These are phyloP conservation scores for Pinus taeda DNA, from an alignment of 75 land plant genomes.

Conservation along the genomic window DNA sequence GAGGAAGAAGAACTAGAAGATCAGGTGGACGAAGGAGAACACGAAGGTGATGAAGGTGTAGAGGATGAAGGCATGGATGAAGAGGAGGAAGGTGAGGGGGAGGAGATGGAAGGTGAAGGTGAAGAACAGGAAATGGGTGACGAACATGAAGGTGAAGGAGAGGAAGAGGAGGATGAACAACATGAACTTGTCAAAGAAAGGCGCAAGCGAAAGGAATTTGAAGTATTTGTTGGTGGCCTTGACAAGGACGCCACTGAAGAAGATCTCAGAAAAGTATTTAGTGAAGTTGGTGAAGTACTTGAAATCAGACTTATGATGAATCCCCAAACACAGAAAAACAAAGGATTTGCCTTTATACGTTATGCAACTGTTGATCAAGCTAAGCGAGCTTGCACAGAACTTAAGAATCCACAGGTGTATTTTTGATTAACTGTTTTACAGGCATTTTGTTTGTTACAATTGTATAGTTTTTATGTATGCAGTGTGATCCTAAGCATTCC, in stretches of 20 bases:
- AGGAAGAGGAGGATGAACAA: conserved; percentile 4
- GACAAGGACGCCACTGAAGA: conserved; percentile 57
- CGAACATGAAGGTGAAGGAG: conserved; percentile 9
- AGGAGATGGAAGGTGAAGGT: conserved; percentile 18
- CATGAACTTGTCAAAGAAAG: conserved; percentile 25
- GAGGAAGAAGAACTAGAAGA: conserved; percentile 45
- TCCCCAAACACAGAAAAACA: conserved; percentile 41
- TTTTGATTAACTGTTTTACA: neutral
- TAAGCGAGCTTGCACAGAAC: conserved; percentile 32
- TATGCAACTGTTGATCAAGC: conserved; percentile 55
- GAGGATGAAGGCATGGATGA: conserved; percentile 21
- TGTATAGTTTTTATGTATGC: neutral
- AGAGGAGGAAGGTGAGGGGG: conserved; percentile 24
- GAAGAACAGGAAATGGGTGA: conserved; percentile 14
- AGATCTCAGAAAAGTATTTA: conserved; percentile 45
- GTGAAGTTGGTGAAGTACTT: conserved; percentile 41
- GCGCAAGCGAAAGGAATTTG: conserved; percentile 33
- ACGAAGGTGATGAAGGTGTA: conserved; percentile 38
- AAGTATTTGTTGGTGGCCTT: conserved; percentile 63
- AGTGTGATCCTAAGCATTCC: too few relatives aligned
- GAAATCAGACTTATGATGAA: conserved; percentile 48
- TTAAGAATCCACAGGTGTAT: conserved; percentile 19
- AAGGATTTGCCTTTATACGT: conserved; percentile 67
- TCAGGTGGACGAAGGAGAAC: conserved; percentile 23
- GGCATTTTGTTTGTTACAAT: neutral